Conservation (phyloP, 768 basidiomycete genomes). For the Chalciporus pseudorubinellus region DNA sequence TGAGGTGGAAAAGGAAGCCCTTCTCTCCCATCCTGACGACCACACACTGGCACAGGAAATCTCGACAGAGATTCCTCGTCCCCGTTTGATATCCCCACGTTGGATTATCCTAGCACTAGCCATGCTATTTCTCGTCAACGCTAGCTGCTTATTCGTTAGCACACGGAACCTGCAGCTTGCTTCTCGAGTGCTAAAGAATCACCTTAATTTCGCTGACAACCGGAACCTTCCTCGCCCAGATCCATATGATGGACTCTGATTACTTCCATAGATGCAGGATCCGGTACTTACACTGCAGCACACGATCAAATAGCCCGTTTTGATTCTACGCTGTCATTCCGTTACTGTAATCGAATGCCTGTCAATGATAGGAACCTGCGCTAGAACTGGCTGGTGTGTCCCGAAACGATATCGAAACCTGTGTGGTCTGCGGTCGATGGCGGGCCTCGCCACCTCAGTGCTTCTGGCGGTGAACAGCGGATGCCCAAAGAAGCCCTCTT, state of each 20-base stretch:
- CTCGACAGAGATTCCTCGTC: conserved; percentile 5
- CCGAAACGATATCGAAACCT: too few relatives aligned
- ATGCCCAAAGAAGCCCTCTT: not conserved
- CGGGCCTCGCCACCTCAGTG: too few relatives aligned
- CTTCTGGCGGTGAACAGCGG: too few relatives aligned
- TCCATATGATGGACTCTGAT: conserved; percentile 31
- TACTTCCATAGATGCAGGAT: not conserved
- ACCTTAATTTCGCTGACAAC: conserved; percentile 22
- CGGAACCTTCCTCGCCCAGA: conserved; percentile 30
- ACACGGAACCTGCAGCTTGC: conserved; percentile 15
- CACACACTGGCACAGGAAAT: not conserved
- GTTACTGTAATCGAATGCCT: not conserved
- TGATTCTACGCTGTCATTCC: too few relatives aligned
- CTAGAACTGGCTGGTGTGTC: not conserved
- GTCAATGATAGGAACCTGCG: too few relatives aligned
- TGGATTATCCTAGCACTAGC: conserved; percentile 19
- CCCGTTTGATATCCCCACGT: not conserved
- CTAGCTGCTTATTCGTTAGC: conserved; percentile 17
- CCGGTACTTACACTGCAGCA: not conserved
- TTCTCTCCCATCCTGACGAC: conserved; percentile 10
- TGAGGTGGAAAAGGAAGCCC: conserved; percentile 15
- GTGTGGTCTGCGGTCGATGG: too few relatives aligned
- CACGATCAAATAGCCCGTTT: not conserved
- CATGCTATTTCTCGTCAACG: conserved; percentile 23
- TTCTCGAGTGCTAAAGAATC: conserved; percentile 16